Percentiles rank a stretch among this genome's conserved stretches.
Evolutionary conservation across 176 grass and related monocot genomes (phyloP).

Genomic region (Oropetium thomaeum): DNA sequence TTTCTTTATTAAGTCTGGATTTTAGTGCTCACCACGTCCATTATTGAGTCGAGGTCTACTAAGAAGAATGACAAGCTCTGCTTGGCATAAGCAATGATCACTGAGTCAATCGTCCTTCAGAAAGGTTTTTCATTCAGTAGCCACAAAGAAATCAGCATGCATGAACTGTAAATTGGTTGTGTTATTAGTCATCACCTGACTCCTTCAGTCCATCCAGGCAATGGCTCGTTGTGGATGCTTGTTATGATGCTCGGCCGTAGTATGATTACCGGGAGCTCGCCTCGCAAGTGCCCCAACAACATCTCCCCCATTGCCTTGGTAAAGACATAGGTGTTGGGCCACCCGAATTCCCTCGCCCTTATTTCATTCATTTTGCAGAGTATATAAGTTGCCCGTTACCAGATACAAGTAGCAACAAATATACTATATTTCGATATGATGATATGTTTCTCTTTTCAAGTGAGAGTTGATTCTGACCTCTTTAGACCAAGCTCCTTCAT

Average conservation of each 20-base stretch:
- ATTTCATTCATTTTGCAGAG: not conserved
- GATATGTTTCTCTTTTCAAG: not conserved
- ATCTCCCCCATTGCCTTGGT: constrained; percentile 86
- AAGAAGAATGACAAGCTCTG: not conserved
- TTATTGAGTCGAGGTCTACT: not conserved
- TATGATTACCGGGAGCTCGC: constrained; percentile 51
- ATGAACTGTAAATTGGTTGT: not conserved
- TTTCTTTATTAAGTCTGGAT: not conserved
- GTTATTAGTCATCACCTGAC: constrained; percentile 31
- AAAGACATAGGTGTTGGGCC: constrained; percentile 80
- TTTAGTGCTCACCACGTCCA: not conserved
- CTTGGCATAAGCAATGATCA: not conserved
- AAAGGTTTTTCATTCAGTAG: not conserved
- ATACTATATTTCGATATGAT: not conserved
- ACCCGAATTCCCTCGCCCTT: constrained; percentile 63
- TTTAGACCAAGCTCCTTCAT: constrained; percentile 76
- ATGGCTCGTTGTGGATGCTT: constrained; percentile 53
- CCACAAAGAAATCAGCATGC: not conserved
- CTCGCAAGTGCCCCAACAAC: constrained; percentile 48
- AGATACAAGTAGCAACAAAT: too few relatives aligned
- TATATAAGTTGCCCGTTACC: not conserved
- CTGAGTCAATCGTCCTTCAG: not conserved
- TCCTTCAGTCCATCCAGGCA: constrained; percentile 79
- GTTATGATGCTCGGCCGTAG: constrained; percentile 69
- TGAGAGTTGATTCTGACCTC: constrained; percentile 22